Evolutionary conservation across 441 rosid genomes (phyloP).

Genomic region (Sinapis alba): DNA sequence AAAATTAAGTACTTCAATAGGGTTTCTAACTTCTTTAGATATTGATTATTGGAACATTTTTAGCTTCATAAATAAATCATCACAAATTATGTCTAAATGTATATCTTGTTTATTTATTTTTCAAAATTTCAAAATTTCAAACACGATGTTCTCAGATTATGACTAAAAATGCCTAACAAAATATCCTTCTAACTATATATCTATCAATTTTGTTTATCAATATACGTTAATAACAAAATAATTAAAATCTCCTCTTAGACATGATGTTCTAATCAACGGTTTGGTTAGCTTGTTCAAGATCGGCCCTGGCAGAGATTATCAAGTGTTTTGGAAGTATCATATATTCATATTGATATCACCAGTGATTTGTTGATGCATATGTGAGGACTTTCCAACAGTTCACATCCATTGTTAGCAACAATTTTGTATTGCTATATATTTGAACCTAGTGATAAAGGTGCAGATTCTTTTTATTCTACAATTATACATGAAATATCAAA

Average conservation of each 20-base stretch:
- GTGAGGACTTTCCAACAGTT: neutral
- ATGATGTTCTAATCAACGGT: neutral
- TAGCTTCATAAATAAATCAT: neutral
- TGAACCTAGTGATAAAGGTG: neutral
- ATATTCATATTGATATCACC: neutral
- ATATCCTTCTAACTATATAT: no score
- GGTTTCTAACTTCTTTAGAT: neutral
- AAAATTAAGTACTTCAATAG: neutral
- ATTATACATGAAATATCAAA: constrained; percentile 9
- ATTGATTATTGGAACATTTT: neutral
- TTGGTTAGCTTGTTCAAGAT: neutral
- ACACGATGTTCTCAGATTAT: neutral
- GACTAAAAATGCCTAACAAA: no score
- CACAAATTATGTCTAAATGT: neutral
- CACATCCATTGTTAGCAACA: neutral
- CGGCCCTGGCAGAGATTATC: neutral
- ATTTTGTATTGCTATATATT: neutral
- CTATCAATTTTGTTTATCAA: no score
- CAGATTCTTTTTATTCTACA: constrained; percentile 19
- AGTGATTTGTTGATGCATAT: constrained; percentile 3
- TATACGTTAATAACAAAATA: no score
- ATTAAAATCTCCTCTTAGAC: no score
- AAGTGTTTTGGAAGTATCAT: neutral
- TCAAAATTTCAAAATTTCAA: neutral
- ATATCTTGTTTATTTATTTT: neutral